Percentiles rank a stretch among this genome's conserved stretches.
Conservation (phyloP, 176 grass and related monocot species). For the Themeda triandra region DNA sequence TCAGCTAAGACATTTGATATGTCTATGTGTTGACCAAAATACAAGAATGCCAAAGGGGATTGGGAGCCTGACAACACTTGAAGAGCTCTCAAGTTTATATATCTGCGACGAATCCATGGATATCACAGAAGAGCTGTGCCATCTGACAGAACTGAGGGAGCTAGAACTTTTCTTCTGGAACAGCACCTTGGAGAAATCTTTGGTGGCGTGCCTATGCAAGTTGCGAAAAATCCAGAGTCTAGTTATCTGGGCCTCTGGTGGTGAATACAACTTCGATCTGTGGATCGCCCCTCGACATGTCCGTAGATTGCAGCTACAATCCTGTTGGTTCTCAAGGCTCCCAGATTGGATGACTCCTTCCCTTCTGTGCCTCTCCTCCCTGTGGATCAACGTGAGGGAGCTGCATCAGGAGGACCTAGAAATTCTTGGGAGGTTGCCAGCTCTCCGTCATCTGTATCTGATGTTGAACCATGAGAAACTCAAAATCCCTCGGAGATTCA, state of each 20-base stretch:
- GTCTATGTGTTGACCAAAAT: fast-evolving
- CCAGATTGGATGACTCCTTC: not conserved
- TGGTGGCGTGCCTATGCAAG: not conserved
- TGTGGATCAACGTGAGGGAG: not conserved
- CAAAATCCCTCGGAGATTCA: not conserved
- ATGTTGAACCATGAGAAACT: not conserved
- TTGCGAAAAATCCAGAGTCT: not conserved
- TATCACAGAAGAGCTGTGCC: not conserved
- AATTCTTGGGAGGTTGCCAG: not conserved
- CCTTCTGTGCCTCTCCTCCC: not conserved
- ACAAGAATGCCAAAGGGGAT: not conserved
- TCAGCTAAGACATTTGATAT: not conserved
- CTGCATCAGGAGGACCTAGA: not conserved
- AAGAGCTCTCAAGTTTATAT: not conserved
- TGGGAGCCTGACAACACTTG: not conserved
- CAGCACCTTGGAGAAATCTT: not conserved
- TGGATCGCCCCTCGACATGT: not conserved
- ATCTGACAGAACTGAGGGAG: not conserved
- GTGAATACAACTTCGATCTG: too few species aligned
- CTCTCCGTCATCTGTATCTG: not conserved
- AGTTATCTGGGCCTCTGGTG: fast-evolving
- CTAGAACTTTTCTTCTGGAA: not conserved
- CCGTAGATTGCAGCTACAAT: fast-evolving
- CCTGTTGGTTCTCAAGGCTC: not conserved
- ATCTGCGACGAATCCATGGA: too few species aligned